A percentile compares a stretch with the other conserved stretches of the same genome.
Evolutionary conservation across 2,329 filamentous ascomycete species (phyloP).

Genomic region (Botrytis paeoniae): DNA sequence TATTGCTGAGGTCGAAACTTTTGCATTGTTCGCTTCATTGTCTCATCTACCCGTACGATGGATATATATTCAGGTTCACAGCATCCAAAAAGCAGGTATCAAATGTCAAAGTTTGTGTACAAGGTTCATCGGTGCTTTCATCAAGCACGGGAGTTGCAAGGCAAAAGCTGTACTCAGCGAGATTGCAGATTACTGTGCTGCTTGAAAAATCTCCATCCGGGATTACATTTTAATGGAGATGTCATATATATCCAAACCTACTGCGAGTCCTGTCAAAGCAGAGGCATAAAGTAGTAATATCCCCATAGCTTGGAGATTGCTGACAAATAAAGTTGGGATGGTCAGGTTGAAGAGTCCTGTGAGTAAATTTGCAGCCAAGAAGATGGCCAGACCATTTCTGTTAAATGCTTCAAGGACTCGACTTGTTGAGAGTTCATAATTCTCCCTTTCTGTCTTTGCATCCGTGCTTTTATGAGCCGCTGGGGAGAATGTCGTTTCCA

Average conservation of each 20-base stretch:
- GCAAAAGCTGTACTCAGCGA: slow-evolving; percentile 2
- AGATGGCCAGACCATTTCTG: slow-evolving; percentile 80
- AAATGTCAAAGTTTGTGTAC: slow-evolving; percentile 1
- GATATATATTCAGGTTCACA: neutral
- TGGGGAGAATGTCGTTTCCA: slow-evolving; percentile 79
- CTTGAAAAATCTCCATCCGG: neutral
- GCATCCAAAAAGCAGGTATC: neutral
- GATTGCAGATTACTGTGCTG: slow-evolving; percentile 9
- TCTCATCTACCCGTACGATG: slow-evolving; percentile 8
- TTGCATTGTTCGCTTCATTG: neutral
- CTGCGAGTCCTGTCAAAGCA: slow-evolving; percentile 63
- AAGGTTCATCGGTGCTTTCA: slow-evolving; percentile 8
- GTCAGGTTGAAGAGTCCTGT: slow-evolving; percentile 89
- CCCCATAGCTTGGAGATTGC: slow-evolving; percentile 62
- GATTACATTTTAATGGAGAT: slow-evolving; percentile 21
- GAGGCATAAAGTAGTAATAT: slow-evolving; percentile 73
- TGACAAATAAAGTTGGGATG: slow-evolving; percentile 74
- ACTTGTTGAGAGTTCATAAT: slow-evolving; percentile 70
- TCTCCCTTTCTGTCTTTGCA: slow-evolving; percentile 58
- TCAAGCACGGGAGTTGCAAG: neutral
- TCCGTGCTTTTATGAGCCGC: slow-evolving; percentile 54
- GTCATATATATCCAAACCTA: slow-evolving; percentile 53
- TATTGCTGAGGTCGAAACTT: slow-evolving; percentile 5
- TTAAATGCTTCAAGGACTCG: slow-evolving; percentile 81
- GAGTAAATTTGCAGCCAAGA: slow-evolving; percentile 82